These are phyloP conservation scores for Boletus patriciae DNA, from an alignment of 768 basidiomycete genomes.

Conservation along the genomic window DNA sequence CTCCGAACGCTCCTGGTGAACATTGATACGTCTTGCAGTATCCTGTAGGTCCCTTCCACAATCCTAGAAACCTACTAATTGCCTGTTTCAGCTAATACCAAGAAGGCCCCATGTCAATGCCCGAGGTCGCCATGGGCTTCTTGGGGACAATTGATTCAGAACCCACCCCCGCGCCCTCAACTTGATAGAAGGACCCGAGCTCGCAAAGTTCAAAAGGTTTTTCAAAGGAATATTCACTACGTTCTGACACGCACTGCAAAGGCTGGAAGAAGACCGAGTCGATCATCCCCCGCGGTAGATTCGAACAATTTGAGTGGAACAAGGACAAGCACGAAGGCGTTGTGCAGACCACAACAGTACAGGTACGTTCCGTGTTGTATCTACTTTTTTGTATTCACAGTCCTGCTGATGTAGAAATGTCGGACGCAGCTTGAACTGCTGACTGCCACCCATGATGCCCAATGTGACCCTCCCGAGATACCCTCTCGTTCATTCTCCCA, in stretches of 20 bases:
- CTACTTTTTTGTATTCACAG: background rate
- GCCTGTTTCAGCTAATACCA: constrained; percentile 26
- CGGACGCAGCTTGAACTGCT: too few relatives aligned
- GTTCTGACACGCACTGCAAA: constrained; percentile 25
- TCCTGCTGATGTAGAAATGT: too few relatives aligned
- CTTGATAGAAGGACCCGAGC: constrained; percentile 24
- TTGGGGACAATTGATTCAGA: too few relatives aligned
- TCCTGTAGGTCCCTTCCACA: constrained; percentile 36
- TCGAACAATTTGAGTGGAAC: constrained; percentile 41
- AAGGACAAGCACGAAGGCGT: constrained; percentile 19
- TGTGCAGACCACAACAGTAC: constrained; percentile 36
- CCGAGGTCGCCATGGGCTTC: constrained; percentile 34
- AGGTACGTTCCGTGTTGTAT: constrained; percentile 30
- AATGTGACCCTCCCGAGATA: too few relatives aligned
- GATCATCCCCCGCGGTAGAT: constrained; percentile 40
- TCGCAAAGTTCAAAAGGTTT: constrained; percentile 38
- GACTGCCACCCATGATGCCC: too few relatives aligned
- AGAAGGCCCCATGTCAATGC: constrained; percentile 23
- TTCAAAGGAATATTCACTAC: constrained; percentile 39
- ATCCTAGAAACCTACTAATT: background rate
- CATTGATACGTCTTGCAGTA: constrained; percentile 47
- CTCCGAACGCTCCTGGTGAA: constrained; percentile 42
- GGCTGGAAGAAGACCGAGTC: constrained; percentile 38
- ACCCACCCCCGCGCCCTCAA: constrained; percentile 32
- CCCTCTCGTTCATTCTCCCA: too few relatives aligned